Evolutionary conservation across 306 rosid species (phyloP).

Genomic region (Vigna radiata): DNA sequence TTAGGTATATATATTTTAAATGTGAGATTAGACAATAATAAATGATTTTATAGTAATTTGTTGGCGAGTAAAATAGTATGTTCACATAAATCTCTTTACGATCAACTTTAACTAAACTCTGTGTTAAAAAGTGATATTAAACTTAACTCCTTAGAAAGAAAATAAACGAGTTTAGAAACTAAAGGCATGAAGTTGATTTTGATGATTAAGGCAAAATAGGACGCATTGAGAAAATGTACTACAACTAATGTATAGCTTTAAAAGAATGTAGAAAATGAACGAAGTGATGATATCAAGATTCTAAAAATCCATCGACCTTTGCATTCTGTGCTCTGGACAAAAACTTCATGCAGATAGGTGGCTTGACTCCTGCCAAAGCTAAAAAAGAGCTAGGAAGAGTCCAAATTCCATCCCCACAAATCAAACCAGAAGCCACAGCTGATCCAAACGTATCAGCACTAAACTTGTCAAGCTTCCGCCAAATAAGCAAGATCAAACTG

Average conservation of each 20-base stretch:
- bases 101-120: no score
- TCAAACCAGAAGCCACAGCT: constrained; percentile 65
- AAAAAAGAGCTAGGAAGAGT: constrained; percentile 60
- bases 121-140: no score
- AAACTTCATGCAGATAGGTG: constrained; percentile 66
- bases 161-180: no score
- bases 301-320: constrained; percentile 50
- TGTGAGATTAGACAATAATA: no score
- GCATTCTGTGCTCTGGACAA: constrained; percentile 48
- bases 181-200: no score
- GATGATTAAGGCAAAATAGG: no score
- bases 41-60: no score
- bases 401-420: constrained; percentile 68
- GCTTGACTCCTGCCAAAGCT: constrained; percentile 53
- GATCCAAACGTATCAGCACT: constrained; percentile 54
- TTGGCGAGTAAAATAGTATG: no score
- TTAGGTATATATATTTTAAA: no score
- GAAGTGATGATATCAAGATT: constrained; percentile 23
- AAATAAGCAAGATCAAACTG: constrained; percentile 55
- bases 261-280: neutral
- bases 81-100: no score
- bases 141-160: no score
- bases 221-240: neutral
- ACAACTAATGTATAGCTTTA: neutral
- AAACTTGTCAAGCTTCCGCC: constrained; percentile 50